Base-by-base conservation (phyloP, 2,329 filamentous ascomycete species). In the Myriangium duriaei region DNA sequence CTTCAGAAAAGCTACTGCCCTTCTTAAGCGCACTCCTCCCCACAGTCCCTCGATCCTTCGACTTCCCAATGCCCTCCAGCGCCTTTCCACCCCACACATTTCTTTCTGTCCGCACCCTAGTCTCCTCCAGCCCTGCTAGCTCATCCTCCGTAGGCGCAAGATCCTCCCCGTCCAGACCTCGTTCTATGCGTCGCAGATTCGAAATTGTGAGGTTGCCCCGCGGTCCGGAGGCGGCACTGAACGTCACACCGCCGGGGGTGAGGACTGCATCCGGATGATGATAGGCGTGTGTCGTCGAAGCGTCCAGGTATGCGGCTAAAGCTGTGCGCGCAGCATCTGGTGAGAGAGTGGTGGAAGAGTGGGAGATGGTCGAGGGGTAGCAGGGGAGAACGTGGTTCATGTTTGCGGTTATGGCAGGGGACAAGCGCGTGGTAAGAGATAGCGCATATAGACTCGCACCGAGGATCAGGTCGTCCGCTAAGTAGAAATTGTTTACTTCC, bases 161-260 rank as follows among this genome's bases (percentile, higher is more conserved):
- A 44, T 59, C 61, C 52, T 73, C 69, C 14, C 71, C 71, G 13
- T 58, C 51, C 42, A 74, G 46, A 0, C 70, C 70, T 4, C 64
- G 63, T 44, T 68, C 66, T 6, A 74, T 64, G 33, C 71, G 61
- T 26, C 63, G 58, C 32, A 74, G 51, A 47, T 72, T 68, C 49
- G 71, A 66, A 37, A 74, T 57, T 11, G 63, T 58, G n/a, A 71
- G 56, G 5, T 64, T 62, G 30, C 67, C 65, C 12, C 47, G 50
- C 1, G 62, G 56, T 2, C 65, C 65, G 33, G 58, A 57, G 32
- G 61, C 52, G 11, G 62, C 55, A 14, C 57, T 54, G 49, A 62
- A 65, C 10, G 52, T 51, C 5, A 66, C 56, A 31, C 64, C 64
- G 15, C 54, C 54, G 7, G 58, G 51, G 11, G 55, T 60, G 30